These are phyloP conservation scores for Ziziphus jujuba DNA, from an alignment of 306 rosid species.

Conservation along the genomic window DNA sequence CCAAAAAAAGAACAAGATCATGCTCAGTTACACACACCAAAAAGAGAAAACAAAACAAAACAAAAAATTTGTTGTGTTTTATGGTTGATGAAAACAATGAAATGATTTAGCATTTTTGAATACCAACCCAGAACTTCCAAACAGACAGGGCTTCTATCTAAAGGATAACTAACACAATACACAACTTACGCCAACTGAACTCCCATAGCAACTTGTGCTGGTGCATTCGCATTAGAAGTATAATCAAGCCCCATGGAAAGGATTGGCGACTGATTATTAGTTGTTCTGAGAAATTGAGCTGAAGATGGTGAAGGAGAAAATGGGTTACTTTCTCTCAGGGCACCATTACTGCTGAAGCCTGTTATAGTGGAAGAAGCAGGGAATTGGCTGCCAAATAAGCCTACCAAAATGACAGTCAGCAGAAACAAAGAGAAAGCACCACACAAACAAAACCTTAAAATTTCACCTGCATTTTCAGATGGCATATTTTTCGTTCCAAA, in stretches of 20 bases:
- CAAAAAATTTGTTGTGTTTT: too few species aligned
- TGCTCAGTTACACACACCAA: too few species aligned
- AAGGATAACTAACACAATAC: slow-evolving; percentile 13
- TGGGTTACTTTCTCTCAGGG: slow-evolving; percentile 34
- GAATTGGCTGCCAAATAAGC: slow-evolving; percentile 36
- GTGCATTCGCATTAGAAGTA: slow-evolving; percentile 29
- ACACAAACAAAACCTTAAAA: background rate
- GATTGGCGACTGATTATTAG: slow-evolving; percentile 27
- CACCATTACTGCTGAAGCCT: slow-evolving; percentile 35
- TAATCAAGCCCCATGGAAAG: slow-evolving; percentile 28
- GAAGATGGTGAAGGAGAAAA: slow-evolving; percentile 32
- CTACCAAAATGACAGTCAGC: slow-evolving; percentile 14
- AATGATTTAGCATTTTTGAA: background rate
- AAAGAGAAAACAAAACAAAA: too few species aligned
- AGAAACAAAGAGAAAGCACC: background rate
- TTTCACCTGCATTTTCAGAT: slow-evolving; percentile 29
- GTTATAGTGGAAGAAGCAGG: slow-evolving; percentile 34
- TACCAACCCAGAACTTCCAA: background rate
- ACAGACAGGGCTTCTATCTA: background rate
- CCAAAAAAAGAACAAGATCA: too few species aligned
- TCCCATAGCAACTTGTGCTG: slow-evolving; percentile 37
- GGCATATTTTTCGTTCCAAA: slow-evolving; percentile 29
- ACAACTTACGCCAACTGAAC: slow-evolving; percentile 52
- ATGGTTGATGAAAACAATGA: background rate
- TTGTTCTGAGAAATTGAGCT: slow-evolving; percentile 33